Evolutionary conservation across 208 protist species (phyloP).

Genomic region (Leishmania tarentolae): DNA sequence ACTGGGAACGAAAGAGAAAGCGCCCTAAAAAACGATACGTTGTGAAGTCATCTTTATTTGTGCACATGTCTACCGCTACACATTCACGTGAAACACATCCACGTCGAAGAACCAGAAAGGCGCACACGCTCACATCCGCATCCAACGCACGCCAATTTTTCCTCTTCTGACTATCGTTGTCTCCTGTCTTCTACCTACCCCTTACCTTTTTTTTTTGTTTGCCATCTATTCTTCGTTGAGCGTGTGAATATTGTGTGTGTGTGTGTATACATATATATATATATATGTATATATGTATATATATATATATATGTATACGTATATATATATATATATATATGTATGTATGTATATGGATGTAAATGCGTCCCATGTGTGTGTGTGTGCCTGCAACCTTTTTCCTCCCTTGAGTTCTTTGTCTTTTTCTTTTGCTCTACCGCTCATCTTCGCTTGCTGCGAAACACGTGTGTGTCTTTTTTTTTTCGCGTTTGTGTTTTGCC

Average conservation of each 20-base stretch:
- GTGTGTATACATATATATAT: slow-evolving; percentile 4
- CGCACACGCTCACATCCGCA: not conserved
- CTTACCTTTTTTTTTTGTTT: not conserved
- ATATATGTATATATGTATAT: not conserved
- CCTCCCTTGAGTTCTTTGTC: not conserved
- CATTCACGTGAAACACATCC: not conserved
- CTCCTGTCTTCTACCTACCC: not conserved
- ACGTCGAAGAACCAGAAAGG: not conserved
- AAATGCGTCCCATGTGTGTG: too few relatives aligned
- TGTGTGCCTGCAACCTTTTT: not conserved
- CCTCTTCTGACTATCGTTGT: not conserved
- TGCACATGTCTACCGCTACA: not conserved
- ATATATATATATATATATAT: slow-evolving; percentile 1
- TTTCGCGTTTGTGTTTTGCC: not conserved
- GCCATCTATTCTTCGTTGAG: not conserved
- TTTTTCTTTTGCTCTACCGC: not conserved
- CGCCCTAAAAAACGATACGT: not conserved
- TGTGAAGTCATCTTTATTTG: not conserved
- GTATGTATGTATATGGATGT: too few relatives aligned
- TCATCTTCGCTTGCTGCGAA: not conserved
- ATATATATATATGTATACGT: not conserved
- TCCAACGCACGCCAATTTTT: not conserved
- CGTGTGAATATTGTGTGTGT: not conserved
- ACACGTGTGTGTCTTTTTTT: too few relatives aligned
- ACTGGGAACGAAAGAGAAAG: not conserved